Conservation (phyloP, 495 filamentous ascomycete genomes). For the Talaromyces trachyspermus region DNA sequence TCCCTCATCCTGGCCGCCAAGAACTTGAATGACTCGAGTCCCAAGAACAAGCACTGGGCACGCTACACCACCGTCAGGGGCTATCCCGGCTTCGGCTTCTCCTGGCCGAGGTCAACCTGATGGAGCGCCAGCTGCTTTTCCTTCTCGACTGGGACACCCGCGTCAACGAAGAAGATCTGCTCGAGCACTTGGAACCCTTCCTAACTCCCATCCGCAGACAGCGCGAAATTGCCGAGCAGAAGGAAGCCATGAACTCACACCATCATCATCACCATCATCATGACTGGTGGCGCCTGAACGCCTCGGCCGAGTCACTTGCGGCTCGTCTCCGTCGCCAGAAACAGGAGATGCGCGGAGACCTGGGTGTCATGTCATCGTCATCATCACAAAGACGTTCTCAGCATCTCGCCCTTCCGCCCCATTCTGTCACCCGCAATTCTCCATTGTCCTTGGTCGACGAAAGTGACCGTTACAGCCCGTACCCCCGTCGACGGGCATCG, state of each 20-base stretch:
- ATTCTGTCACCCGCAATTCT: constrained; percentile 25
- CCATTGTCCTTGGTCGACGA: constrained; percentile 25
- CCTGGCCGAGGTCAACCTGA: constrained; percentile 92
- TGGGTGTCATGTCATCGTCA: constrained; percentile 15
- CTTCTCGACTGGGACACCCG: constrained; percentile 89
- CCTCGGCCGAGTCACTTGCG: constrained; percentile 34
- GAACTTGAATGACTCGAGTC: constrained; percentile 82
- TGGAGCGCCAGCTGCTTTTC: constrained; percentile 96
- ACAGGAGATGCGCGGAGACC: constrained; percentile 24
- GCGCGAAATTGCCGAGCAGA: constrained; percentile 23
- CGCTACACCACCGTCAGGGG: constrained; percentile 74
- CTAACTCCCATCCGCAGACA: constrained; percentile 68
- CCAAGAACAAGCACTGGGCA: constrained; percentile 99
- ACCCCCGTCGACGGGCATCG: constrained; percentile 28
- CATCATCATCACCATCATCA: constrained; percentile 33
- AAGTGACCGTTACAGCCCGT: constrained; percentile 30
- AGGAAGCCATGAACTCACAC: constrained; percentile 26
- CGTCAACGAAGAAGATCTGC: constrained; percentile 76
- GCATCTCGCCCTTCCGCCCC: constrained; percentile 23
- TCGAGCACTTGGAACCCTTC: constrained; percentile 81
- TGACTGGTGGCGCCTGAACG: constrained; percentile 35
- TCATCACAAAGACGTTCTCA: constrained; percentile 7
- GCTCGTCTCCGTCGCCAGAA: constrained; percentile 37
- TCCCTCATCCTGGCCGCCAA: constrained; percentile 71
- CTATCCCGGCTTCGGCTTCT: constrained; percentile 81